Percentiles rank a stretch among this genome's conserved stretches.
Evolutionary conservation across 1,284 basidiomycete species (phyloP).

Genomic region (Cystobasidium slooffiae): DNA sequence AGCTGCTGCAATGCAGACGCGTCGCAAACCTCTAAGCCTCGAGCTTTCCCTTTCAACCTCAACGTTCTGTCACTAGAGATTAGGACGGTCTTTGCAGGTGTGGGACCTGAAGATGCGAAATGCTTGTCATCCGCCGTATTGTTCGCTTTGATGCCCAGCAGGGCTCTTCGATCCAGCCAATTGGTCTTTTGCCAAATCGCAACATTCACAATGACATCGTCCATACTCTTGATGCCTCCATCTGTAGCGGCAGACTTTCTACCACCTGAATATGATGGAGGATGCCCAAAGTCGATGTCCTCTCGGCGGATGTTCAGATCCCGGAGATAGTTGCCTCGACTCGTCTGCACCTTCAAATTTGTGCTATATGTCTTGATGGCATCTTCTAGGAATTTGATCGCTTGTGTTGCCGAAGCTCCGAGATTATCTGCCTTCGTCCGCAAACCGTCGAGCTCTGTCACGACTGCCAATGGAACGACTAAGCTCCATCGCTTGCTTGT

Average conservation of each 20-base stretch:
- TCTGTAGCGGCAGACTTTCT: slow-evolving; percentile 15
- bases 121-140: slow-evolving; percentile 48
- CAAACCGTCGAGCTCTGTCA: slow-evolving; percentile 95
- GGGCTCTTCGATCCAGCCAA: slow-evolving; percentile 79
- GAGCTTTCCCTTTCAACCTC: slow-evolving; percentile 78
- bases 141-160: slow-evolving; percentile 60
- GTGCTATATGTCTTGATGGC: slow-evolving; percentile 72
- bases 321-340: slow-evolving; percentile 87
- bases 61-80: slow-evolving; percentile 86
- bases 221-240: slow-evolving; percentile 69
- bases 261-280: not conserved
- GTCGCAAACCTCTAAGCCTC: slow-evolving; percentile 74
- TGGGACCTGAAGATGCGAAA: slow-evolving; percentile 57
- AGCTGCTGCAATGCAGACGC: slow-evolving; percentile 54
- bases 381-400: slow-evolving; percentile 74
- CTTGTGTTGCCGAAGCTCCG: slow-evolving; percentile 68
- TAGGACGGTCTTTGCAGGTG: slow-evolving; percentile 79
- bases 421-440: slow-evolving; percentile 69
- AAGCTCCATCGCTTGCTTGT: slow-evolving; percentile 84
- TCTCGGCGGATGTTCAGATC: slow-evolving; percentile 83
- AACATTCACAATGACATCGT: slow-evolving; percentile 90
- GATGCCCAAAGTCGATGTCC: slow-evolving; percentile 70
- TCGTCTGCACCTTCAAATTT: slow-evolving; percentile 91
- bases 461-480: slow-evolving; percentile 86
- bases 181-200: slow-evolving; percentile 91